Evolutionary conservation across 2,329 filamentous ascomycete species (phyloP).

Genomic region (Colletotrichum shisoi): DNA sequence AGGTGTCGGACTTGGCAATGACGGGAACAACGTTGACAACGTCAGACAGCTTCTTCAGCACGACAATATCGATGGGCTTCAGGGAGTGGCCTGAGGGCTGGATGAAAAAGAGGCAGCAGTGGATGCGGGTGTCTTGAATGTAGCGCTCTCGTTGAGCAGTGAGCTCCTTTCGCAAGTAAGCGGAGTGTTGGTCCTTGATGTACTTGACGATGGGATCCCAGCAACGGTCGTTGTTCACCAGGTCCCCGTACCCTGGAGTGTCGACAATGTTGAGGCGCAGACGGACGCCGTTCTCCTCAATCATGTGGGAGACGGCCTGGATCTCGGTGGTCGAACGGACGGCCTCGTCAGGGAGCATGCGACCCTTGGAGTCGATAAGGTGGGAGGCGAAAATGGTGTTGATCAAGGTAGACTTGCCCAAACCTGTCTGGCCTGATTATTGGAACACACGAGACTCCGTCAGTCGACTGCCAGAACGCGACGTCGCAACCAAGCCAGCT

Average conservation of each 20-base stretch:
- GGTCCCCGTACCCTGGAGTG: slow-evolving; percentile 95
- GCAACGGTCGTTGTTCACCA: slow-evolving; percentile 99
- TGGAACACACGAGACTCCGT: slow-evolving; percentile 8
- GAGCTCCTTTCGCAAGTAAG: slow-evolving; percentile 98
- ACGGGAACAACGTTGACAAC: slow-evolving; percentile 99
- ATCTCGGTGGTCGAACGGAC: slow-evolving; percentile 97
- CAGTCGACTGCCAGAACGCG: slow-evolving; percentile 25
- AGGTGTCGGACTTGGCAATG: slow-evolving; percentile 96
- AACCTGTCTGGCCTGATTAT: slow-evolving; percentile 86
- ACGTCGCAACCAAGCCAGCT: slow-evolving; percentile 16
- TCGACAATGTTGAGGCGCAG: slow-evolving; percentile 98
- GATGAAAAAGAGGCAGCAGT: slow-evolving; percentile 99
- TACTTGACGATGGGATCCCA: slow-evolving; percentile 99
- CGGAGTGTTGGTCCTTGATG: slow-evolving; percentile 99
- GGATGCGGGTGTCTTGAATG: slow-evolving; percentile 98
- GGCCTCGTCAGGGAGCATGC: slow-evolving; percentile 88
- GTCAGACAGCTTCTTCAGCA: slow-evolving; percentile 98
- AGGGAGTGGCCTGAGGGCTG: slow-evolving; percentile 97
- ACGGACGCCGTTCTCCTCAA: slow-evolving; percentile 98
- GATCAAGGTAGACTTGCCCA: slow-evolving; percentile 98
- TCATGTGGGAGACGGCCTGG: slow-evolving; percentile 96
- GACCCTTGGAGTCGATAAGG: slow-evolving; percentile 98
- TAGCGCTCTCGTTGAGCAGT: slow-evolving; percentile 98
- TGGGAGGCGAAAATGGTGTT: slow-evolving; percentile 99
- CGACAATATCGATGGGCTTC: slow-evolving; percentile 99